These are phyloP conservation scores for Zygosaccharomyces sapae DNA, from an alignment of 1,139 yeast species.

Conservation along the genomic window DNA sequence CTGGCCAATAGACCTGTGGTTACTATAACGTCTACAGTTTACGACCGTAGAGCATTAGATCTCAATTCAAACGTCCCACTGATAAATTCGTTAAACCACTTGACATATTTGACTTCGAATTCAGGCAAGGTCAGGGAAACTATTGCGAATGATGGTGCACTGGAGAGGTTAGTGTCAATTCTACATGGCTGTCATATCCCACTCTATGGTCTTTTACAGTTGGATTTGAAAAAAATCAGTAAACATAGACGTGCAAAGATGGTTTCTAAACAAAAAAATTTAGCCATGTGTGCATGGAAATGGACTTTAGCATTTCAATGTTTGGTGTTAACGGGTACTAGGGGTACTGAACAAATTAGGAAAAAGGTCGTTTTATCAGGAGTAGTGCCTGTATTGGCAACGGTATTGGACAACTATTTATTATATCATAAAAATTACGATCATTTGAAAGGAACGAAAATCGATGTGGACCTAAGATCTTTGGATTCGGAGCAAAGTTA, in stretches of 20 bases:
- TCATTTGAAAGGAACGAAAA: constrained; percentile 28
- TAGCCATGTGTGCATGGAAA: constrained; percentile 79
- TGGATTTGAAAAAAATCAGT: constrained; percentile 20
- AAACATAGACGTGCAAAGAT: constrained; percentile 21
- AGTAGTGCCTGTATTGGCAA: constrained; percentile 82
- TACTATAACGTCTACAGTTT: constrained; percentile 79
- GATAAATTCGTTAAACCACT: constrained; percentile 84
- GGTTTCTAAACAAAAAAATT: constrained; percentile 35
- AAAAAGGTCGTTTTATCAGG: constrained; percentile 89
- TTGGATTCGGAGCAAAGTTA: constrained; percentile 20
- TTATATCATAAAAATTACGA: constrained; percentile 38
- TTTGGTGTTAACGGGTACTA: constrained; percentile 80
- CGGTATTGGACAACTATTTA: constrained; percentile 82
- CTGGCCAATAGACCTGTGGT: constrained; percentile 83
- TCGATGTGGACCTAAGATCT: constrained; percentile 25
- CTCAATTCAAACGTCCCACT: constrained; percentile 86
- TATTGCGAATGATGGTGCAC: constrained; percentile 85
- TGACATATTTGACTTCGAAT: constrained; percentile 80
- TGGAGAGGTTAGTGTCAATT: constrained; percentile 81
- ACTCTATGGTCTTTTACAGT: constrained; percentile 22
- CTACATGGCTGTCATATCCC: constrained; percentile 68
- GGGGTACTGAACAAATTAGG: constrained; percentile 85
- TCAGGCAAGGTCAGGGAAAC: constrained; percentile 90
- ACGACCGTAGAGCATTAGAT: constrained; percentile 89
- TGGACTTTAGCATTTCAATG: constrained; percentile 96